These are phyloP conservation scores for Penicillium argentinense DNA, from an alignment of 495 filamentous ascomycete species.

Conservation along the genomic window DNA sequence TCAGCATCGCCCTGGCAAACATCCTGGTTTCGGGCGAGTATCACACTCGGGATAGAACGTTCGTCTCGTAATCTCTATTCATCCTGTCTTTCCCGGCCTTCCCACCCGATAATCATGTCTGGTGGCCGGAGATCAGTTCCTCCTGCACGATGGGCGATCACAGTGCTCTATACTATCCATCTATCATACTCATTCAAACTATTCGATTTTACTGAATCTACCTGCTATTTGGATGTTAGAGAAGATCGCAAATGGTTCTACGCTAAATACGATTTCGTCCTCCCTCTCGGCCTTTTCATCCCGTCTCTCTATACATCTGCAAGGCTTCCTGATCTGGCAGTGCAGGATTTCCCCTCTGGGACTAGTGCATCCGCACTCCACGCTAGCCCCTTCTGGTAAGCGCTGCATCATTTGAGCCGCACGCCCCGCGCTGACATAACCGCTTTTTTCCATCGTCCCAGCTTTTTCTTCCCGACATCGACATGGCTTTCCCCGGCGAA, in stretches of 20 bases:
- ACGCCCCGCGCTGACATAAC: conserved; percentile 34
- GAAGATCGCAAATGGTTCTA: no score
- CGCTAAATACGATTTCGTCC: no score
- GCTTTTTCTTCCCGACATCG: conserved; percentile 9
- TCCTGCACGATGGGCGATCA: neutral
- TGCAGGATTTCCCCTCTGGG: conserved; percentile 9
- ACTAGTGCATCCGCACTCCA: conserved; percentile 16
- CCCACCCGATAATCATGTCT: neutral
- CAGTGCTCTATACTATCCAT: no score
- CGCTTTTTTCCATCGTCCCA: conserved; percentile 21
- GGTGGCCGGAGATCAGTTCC: conserved; percentile 8
- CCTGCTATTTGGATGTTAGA: no score
- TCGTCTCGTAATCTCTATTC: no score
- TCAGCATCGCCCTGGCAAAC: neutral
- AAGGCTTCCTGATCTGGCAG: no score
- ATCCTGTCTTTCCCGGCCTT: neutral
- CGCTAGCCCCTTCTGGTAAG: conserved; percentile 20
- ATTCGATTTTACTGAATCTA: no score
- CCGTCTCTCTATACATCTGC: no score
- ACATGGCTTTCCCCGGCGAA: conserved; percentile 60
- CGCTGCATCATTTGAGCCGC: conserved; percentile 46
- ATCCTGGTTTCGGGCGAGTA: neutral
- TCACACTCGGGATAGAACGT: neutral
- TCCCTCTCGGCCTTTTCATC: no score
- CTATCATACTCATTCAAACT: no score